Evolutionary conservation across 352 stramenopile genomes (phyloP).

Genomic region (Pythium rhizo-oryzae): DNA sequence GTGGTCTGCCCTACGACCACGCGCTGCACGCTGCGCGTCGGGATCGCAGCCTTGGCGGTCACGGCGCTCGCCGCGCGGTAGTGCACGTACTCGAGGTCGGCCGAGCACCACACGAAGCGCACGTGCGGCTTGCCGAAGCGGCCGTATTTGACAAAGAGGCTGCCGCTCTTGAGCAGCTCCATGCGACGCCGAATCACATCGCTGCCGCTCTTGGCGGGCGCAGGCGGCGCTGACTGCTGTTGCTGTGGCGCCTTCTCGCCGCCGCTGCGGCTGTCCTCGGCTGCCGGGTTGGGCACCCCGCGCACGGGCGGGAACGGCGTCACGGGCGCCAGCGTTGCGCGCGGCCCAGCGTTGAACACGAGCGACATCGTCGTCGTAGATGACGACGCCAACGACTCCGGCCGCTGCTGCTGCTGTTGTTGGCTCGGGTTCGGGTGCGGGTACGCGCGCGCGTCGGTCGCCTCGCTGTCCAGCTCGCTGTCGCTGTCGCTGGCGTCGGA

Average conservation of each 20-base stretch:
- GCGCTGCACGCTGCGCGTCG: conserved; percentile 46
- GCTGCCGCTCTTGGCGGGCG: conserved; percentile 36
- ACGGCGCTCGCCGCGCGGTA: conserved; percentile 62
- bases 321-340: conserved; percentile 12
- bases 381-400: neutral
- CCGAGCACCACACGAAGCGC: conserved; percentile 81
- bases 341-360: conserved; percentile 17
- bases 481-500: conserved; percentile 34
- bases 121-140: conserved; percentile 76
- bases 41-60: conserved; percentile 57
- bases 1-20: conserved; percentile 46
- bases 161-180: conserved; percentile 71
- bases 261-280: neutral
- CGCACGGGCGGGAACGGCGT: conserved; percentile 9
- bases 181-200: conserved; percentile 70
- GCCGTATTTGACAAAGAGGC: conserved; percentile 81
- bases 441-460: conserved; percentile 15
- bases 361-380: conserved; percentile 30
- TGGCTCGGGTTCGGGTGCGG: conserved; percentile 12
- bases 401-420: conserved; percentile 11
- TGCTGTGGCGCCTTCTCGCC: no score
- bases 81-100: conserved; percentile 53
- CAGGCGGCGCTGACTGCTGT: no score
- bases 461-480: conserved; percentile 41
- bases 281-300: conserved; percentile 1